A percentile compares a stretch with the other conserved stretches of the same genome.
Evolutionary conservation across 768 basidiomycete species (phyloP).

Genomic region (Flagelloscypha sp.): DNA sequence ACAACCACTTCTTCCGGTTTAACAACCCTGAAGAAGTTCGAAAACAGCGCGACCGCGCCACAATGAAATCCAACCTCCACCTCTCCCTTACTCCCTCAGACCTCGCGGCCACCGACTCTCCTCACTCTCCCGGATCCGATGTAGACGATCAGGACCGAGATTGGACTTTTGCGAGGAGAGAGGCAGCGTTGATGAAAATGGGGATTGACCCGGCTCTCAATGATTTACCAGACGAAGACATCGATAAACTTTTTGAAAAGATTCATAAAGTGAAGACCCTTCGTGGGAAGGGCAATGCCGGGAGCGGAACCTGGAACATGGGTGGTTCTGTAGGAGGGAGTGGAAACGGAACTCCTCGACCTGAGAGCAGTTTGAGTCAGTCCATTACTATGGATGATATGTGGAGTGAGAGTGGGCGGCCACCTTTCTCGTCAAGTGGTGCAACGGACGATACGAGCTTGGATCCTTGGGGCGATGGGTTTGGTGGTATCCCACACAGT

Average conservation of each 20-base stretch:
- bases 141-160: conserved; percentile 74
- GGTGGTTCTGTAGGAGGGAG: no score
- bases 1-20: conserved; percentile 96
- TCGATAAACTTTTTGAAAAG: conserved; percentile 90
- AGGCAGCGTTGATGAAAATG: conserved; percentile 81
- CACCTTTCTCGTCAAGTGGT: conserved; percentile 68
- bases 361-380: conserved; percentile 83
- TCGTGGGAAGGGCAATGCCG: conserved; percentile 48
- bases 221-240: conserved; percentile 87
- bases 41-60: conserved; percentile 79
- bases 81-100: conserved; percentile 60
- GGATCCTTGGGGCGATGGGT: conserved; percentile 50
- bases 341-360: conserved; percentile 71
- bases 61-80: conserved; percentile 60
- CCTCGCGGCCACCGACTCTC: conserved; percentile 45
- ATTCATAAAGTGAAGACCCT: conserved; percentile 88
- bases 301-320: no score
- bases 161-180: conserved; percentile 95
- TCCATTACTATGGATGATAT: conserved; percentile 81
- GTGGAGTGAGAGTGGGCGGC: conserved; percentile 84
- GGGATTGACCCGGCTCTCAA: conserved; percentile 87
- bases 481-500: no score
- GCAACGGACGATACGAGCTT: conserved; percentile 86
- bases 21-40: conserved; percentile 94
- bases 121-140: conserved; percentile 68